These are phyloP conservation scores for Populus davidiana DNA, from an alignment of 345 rosid species.

Conservation along the genomic window DNA sequence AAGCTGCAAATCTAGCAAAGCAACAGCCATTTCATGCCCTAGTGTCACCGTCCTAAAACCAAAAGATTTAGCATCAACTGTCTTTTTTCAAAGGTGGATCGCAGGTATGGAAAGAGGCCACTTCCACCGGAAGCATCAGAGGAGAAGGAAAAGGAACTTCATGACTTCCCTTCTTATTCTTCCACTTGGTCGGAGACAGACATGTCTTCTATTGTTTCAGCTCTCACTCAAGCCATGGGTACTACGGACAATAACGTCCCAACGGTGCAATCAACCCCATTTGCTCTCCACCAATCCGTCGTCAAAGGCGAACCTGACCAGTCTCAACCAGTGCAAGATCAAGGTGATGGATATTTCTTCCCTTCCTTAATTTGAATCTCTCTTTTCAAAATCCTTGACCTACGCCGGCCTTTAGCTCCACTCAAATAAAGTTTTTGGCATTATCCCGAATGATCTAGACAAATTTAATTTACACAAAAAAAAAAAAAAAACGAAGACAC, in stretches of 20 bases:
- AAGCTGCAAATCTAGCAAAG: neutral
- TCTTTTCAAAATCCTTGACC: neutral
- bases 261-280: slow-evolving; percentile 15
- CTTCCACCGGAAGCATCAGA: slow-evolving; percentile 61
- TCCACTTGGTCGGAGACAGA: slow-evolving; percentile 61
- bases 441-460: neutral
- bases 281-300: slow-evolving; percentile 1
- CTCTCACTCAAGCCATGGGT: slow-evolving; percentile 58
- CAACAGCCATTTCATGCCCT: neutral
- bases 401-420: neutral
- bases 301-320: slow-evolving; percentile 9
- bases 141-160: slow-evolving; percentile 32
- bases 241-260: slow-evolving; percentile 16
- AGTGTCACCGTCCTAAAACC: neutral
- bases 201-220: slow-evolving; percentile 79
- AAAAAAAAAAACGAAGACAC: no score
- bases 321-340: slow-evolving; percentile 9
- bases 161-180: slow-evolving; percentile 24
- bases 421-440: neutral
- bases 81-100: slow-evolving; percentile 36
- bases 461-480: neutral
- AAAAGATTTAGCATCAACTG: neutral
- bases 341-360: slow-evolving; percentile 1
- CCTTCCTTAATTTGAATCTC: neutral
- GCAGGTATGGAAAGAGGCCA: slow-evolving; percentile 71